A percentile compares a stretch with the other conserved stretches of the same genome.
phyloP scores from a whole-genome alignment of 2,329 filamentous ascomycete genomes.

The Emmonsiellopsis sp. region DNA sequence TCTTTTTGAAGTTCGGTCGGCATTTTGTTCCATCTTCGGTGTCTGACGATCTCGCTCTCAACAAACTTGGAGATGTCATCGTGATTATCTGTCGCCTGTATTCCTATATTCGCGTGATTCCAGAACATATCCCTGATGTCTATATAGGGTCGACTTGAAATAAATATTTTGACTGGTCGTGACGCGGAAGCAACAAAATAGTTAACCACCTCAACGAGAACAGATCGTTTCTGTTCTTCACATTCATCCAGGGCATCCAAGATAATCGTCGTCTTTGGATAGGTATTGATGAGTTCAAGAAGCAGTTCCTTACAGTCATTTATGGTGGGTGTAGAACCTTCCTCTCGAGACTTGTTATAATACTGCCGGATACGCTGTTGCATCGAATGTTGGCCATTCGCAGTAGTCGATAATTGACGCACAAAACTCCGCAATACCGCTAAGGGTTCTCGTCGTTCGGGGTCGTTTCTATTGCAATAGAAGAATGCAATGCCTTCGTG shows the following conservation, averaged over 20 bases:
- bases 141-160: slow-evolving; percentile 23
- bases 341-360: not conserved
- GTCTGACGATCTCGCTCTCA: not conserved
- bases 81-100: not conserved
- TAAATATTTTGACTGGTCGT: slow-evolving; percentile 24
- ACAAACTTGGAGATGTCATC: slow-evolving; percentile 1
- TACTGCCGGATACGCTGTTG: slow-evolving; percentile 2
- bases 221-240: slow-evolving; percentile 14
- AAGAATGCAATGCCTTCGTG: slow-evolving; percentile 25
- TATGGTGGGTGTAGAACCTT: not conserved
- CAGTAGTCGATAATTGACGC: slow-evolving; percentile 20
- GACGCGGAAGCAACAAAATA: slow-evolving; percentile 14
- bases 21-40: not conserved
- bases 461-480: slow-evolving; percentile 25
- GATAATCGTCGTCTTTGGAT: slow-evolving; percentile 22
- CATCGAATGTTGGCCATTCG: slow-evolving; percentile 8
- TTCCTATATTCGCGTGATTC: not conserved
- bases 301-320: slow-evolving; percentile 14
- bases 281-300: slow-evolving; percentile 17
- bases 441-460: slow-evolving; percentile 16
- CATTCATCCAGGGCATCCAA: slow-evolving; percentile 32
- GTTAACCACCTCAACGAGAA: slow-evolving; percentile 19
- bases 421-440: slow-evolving; percentile 23
- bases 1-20: not conserved
- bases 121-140: slow-evolving; percentile 23